These are phyloP conservation scores for Oropetium thomaeum DNA, from an alignment of 176 grass and related monocot genomes.

Conservation along the genomic window DNA sequence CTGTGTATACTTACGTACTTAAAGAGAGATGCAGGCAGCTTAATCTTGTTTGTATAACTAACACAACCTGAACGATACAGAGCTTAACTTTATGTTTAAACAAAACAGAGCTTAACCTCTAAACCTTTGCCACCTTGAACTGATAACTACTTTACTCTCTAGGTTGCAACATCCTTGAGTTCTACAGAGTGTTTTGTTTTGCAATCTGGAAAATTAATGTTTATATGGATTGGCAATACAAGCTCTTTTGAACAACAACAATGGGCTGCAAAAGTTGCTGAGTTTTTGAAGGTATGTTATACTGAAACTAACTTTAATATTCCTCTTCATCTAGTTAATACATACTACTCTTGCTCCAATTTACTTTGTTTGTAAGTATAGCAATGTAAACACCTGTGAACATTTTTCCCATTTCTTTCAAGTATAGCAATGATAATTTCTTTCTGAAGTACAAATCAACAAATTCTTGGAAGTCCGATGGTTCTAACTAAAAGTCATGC, in stretches of 20 bases:
- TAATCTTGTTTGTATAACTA: conserved; percentile 12
- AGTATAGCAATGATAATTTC: background rate
- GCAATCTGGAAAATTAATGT: conserved; percentile 77
- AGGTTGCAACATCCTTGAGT: conserved; percentile 77
- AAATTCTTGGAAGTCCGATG: background rate
- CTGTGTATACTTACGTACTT: background rate
- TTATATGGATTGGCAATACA: conserved; percentile 72
- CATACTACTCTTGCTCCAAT: background rate
- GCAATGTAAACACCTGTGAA: too few species aligned
- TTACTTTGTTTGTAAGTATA: background rate
- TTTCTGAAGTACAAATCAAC: background rate
- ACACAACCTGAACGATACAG: conserved; percentile 1
- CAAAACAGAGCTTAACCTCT: background rate
- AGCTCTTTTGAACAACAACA: conserved; percentile 83
- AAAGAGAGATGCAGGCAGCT: background rate
- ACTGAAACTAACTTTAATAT: background rate
- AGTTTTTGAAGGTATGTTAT: conserved; percentile 84
- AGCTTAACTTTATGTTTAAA: background rate
- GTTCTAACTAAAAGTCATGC: too few species aligned
- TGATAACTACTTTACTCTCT: conserved; percentile 39
- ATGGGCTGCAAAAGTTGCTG: conserved; percentile 75
- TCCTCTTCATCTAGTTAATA: conserved; percentile 11
- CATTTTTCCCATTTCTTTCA: too few species aligned
- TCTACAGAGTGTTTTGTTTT: conserved; percentile 76
- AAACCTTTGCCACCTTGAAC: conserved; percentile 17